Base-by-base conservation (phyloP, 2,329 filamentous ascomycete genomes). In the Juglanconis sp. region DNA sequence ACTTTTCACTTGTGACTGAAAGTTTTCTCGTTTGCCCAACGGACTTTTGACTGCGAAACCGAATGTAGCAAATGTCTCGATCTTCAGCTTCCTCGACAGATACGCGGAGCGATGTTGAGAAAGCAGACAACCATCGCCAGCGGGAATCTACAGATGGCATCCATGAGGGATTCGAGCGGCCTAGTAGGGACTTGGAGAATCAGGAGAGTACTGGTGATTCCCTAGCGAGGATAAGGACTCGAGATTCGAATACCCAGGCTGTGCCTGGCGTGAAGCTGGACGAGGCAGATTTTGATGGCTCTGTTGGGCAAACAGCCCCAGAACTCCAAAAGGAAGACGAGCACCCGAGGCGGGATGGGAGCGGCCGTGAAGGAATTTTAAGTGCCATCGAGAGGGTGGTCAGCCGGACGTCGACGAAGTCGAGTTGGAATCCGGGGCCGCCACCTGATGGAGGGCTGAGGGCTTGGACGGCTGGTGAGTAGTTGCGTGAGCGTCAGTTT, bases 361-460 rank as follows among this genome's bases (percentile, higher is more conserved):
- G 64, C 2, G 67, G 63, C 65, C 47, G 64, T 15, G 63, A 59
- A 40, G 67, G 69, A 3, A 51, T 71, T 17, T 60, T 69, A 1
- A 68, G 71, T 15, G 64, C 72, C 0, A 49, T 79, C 1, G 69
- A 66, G 55, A 73, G 76, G 1, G 74, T 77, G 4, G 61, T 80
- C 11, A 80, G 77, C 62, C 69, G 72, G 15, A 72, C 76, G 3
- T 77, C 74, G 17, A 75, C 76, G 1, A 74, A 70, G 42, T 75
- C 75, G 1, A 77, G 71, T 50, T 67, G 71, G 53, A 73, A 77
- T 44, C 76, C 76, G 0, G 76, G 77, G 0, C 80, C 80, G 24
- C 80, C 81, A 1, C 81, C 81, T 0, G 79, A 84, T 34, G 81
- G 81, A 3, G 81, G 81, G 0, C 65, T 69, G 54, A 65, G 69